A percentile compares a stretch with the other conserved stretches of the same genome.
These are phyloP conservation scores for Harringtonia lauricola DNA, from an alignment of 2,329 filamentous ascomycete species.

Conservation along the genomic window DNA sequence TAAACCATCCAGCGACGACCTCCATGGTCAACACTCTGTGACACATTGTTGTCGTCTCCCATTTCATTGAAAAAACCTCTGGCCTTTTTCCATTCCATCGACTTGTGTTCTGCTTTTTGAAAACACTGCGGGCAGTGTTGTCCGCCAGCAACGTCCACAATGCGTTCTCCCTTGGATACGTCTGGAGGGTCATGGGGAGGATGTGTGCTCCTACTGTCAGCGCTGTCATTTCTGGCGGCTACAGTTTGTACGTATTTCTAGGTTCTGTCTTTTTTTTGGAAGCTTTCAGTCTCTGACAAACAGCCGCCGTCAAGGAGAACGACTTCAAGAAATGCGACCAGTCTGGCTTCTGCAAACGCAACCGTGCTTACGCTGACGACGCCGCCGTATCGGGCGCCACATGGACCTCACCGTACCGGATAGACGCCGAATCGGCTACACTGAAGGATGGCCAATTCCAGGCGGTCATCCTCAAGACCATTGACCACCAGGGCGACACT, in stretches of 20 bases:
- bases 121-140: conserved; percentile 4
- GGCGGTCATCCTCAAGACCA: conserved; percentile 71
- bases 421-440: conserved; percentile 59
- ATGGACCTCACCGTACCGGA: conserved; percentile 73
- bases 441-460: conserved; percentile 73
- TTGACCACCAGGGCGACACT: conserved; percentile 52
- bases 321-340: conserved; percentile 97
- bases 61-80: neutral
- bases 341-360: conserved; percentile 94
- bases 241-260: conserved; percentile 49
- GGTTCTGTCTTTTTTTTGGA: neutral
- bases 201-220: conserved; percentile 46
- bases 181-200: conserved; percentile 51
- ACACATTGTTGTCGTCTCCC: neutral
- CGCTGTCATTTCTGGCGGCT: conserved; percentile 41
- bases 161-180: conserved; percentile 39
- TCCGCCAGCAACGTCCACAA: conserved; percentile 15
- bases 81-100: too few relatives aligned
- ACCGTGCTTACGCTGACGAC: conserved; percentile 77
- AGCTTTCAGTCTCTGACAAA: neutral
- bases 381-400: conserved; percentile 51
- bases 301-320: conserved; percentile 83
- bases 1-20: neutral
- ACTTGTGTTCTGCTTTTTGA: neutral
- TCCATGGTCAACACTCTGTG: neutral